phyloP scores from a whole-genome alignment of 805 yeast genomes.

The Hanseniaspora guilliermondii region DNA sequence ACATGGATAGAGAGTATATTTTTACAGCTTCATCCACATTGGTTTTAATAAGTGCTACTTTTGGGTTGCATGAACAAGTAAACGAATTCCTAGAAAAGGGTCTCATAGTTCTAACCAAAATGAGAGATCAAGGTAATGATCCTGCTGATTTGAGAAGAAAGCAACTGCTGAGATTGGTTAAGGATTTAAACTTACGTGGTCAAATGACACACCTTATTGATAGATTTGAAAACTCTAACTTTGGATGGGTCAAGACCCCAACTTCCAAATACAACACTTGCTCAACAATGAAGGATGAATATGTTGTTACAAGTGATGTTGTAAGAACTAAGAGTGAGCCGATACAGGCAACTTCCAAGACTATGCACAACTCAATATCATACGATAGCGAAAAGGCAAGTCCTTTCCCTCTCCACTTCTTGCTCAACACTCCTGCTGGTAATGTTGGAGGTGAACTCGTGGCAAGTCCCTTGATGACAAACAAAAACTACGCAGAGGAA shows the following conservation, averaged over 20 bases:
- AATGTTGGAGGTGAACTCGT: neutral
- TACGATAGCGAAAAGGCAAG: neutral
- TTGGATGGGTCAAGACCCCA: slow-evolving; percentile 24
- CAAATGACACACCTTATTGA: slow-evolving; percentile 44
- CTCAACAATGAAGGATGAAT: slow-evolving; percentile 2
- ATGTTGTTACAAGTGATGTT: neutral
- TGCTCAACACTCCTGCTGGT: neutral
- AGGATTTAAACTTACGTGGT: slow-evolving; percentile 56
- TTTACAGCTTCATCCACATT: slow-evolving; percentile 67
- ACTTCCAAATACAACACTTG: neutral
- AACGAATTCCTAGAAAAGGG: slow-evolving; percentile 63
- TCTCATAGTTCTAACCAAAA: slow-evolving; percentile 51
- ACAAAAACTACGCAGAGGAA: neutral
- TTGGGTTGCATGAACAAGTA: slow-evolving; percentile 71
- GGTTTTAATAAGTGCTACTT: slow-evolving; percentile 61
- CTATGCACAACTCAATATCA: neutral
- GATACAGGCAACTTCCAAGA: neutral
- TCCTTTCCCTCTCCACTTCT: slow-evolving; percentile 4
- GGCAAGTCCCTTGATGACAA: neutral
- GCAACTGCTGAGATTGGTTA: slow-evolving; percentile 52
- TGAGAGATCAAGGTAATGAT: slow-evolving; percentile 67
- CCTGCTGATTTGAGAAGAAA: slow-evolving; percentile 69
- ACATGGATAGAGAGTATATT: slow-evolving; percentile 74
- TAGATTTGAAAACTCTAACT: slow-evolving; percentile 34
- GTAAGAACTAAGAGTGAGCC: neutral